A percentile compares a stretch with the other conserved stretches of the same genome.
phyloP scores from a whole-genome alignment of 2,329 filamentous ascomycete species.

The Epichloe gansuensis region DNA sequence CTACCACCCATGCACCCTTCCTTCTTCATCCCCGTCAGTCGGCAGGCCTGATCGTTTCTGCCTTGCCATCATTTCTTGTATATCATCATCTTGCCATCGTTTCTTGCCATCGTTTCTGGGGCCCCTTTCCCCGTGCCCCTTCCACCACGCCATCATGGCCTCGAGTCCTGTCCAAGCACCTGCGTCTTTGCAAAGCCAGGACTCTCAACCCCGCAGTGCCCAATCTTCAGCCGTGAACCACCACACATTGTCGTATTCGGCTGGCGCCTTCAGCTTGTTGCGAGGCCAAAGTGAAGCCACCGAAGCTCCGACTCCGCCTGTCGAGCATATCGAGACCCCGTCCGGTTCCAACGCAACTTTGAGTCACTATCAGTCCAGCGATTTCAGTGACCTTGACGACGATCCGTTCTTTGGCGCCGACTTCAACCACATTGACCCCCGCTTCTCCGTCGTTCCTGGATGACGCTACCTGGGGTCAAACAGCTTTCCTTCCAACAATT shows the following conservation, averaged over 20 bases:
- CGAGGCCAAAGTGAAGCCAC: slow-evolving; percentile 21
- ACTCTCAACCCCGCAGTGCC: slow-evolving; percentile 22
- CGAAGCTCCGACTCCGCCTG: slow-evolving; percentile 18
- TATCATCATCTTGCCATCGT: slow-evolving; percentile 14
- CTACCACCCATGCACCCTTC: too few relatives aligned
- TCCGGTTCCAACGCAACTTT: slow-evolving; percentile 35
- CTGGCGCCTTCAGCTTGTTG: slow-evolving; percentile 31
- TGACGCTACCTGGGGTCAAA: slow-evolving; percentile 16
- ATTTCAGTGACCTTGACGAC: slow-evolving; percentile 33
- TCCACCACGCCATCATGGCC: slow-evolving; percentile 26
- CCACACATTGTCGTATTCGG: slow-evolving; percentile 19
- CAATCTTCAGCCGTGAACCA: slow-evolving; percentile 14
- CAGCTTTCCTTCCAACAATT: slow-evolving; percentile 6
- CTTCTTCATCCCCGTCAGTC: not conserved
- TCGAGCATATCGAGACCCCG: slow-evolving; percentile 30
- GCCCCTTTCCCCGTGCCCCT: not conserved
- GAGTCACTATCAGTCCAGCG: slow-evolving; percentile 38
- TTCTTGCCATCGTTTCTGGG: not conserved
- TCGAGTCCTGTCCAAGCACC: slow-evolving; percentile 30
- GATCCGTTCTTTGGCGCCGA: slow-evolving; percentile 41
- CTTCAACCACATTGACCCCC: slow-evolving; percentile 29
- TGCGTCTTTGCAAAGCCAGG: slow-evolving; percentile 26
- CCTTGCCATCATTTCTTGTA: slow-evolving; percentile 17
- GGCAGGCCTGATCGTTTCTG: not conserved
- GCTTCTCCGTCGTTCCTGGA: slow-evolving; percentile 34